phyloP scores from a whole-genome alignment of 1,284 basidiomycete genomes.

The Heterobasidion irregulare region DNA sequence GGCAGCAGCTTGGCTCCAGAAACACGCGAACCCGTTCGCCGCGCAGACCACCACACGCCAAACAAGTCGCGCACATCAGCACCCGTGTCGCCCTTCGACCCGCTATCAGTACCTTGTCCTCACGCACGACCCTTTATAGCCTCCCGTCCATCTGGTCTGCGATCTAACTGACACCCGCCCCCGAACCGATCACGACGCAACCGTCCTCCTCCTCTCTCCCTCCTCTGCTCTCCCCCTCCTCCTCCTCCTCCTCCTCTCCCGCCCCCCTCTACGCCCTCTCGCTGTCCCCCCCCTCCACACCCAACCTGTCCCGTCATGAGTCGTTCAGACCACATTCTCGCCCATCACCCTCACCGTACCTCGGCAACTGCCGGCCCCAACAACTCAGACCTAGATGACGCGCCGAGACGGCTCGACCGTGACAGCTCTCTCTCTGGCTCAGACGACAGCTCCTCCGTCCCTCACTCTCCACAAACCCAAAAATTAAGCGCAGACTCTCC shows the following conservation, averaged over 20 bases:
- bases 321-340: constrained; percentile 7
- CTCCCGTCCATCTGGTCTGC: constrained; percentile 1
- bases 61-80: neutral
- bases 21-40: too few relatives aligned
- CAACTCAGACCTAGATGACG: constrained; percentile 2
- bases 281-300: constrained; percentile 2
- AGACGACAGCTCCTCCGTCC: constrained; percentile 7
- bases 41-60: too few relatives aligned
- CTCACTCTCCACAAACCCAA: constrained; percentile 1
- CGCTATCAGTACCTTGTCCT: constrained; percentile 1
- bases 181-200: constrained; percentile 13
- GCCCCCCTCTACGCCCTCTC: constrained; percentile 2
- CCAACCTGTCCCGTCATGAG: constrained; percentile 7
- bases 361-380: constrained; percentile 5
- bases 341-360: constrained; percentile 6
- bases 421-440: constrained; percentile 8
- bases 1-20: too few relatives aligned
- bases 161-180: constrained; percentile 4
- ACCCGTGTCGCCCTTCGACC: neutral
- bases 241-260: constrained; percentile 6
- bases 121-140: neutral
- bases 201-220: constrained; percentile 3
- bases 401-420: constrained; percentile 6
- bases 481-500: constrained; percentile 5
- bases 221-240: constrained; percentile 3